These are phyloP conservation scores for Yamadazyma buinensis DNA, from an alignment of 1,139 yeast genomes.

Conservation along the genomic window DNA sequence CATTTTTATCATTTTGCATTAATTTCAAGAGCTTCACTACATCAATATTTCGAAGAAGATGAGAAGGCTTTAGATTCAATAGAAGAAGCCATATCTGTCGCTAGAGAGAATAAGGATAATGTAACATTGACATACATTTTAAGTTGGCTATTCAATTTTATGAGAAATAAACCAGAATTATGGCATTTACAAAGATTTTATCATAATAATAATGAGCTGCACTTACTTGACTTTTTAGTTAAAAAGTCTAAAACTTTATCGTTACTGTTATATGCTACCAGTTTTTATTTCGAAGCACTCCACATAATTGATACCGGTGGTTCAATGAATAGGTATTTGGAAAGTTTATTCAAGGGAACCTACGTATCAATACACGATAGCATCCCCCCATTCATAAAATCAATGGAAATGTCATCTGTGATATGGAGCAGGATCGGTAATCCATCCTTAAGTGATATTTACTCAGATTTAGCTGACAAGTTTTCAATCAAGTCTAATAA, in stretches of 20 bases:
- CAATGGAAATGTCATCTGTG: constrained; percentile 43
- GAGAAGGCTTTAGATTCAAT: constrained; percentile 76
- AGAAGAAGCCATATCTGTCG: constrained; percentile 84
- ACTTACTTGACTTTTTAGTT: constrained; percentile 60
- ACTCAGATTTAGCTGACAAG: constrained; percentile 41
- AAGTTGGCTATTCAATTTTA: constrained; percentile 73
- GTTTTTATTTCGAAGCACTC: constrained; percentile 57
- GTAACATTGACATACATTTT: constrained; percentile 71
- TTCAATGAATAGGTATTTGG: constrained; percentile 42
- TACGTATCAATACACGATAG: constrained; percentile 47
- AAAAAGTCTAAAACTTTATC: constrained; percentile 53
- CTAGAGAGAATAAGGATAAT: constrained; percentile 79
- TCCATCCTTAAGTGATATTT: constrained; percentile 40
- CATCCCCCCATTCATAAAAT: constrained; percentile 37
- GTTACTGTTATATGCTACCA: constrained; percentile 50
- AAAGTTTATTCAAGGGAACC: constrained; percentile 51
- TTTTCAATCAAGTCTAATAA: constrained; percentile 27
- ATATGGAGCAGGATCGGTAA: constrained; percentile 54
- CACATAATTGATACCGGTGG: constrained; percentile 52
- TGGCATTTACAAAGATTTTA: constrained; percentile 40
- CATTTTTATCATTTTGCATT: constrained; percentile 79
- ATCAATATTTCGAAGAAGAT: constrained; percentile 71
- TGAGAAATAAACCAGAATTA: constrained; percentile 62
- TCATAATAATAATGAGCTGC: constrained; percentile 46
- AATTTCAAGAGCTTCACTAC: constrained; percentile 71